Conservation (phyloP, 768 basidiomycete genomes). For the Amanita pallidorosea region DNA sequence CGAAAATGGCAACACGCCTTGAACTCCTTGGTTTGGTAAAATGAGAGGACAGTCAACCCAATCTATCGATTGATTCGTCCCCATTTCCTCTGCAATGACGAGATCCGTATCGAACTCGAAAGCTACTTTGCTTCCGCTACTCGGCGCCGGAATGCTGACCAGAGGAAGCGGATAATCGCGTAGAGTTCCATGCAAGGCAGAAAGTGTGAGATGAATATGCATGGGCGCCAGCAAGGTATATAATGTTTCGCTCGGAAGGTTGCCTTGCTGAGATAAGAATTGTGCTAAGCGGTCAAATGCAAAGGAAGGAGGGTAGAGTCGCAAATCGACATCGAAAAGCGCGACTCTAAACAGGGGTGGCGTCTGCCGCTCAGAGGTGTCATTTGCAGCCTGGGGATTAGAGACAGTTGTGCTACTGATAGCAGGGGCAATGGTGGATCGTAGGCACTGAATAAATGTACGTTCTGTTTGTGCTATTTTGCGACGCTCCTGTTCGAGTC, state of each 20-base stretch:
- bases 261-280: constrained; percentile 62
- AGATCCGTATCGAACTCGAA: constrained; percentile 68
- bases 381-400: constrained; percentile 34
- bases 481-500: constrained; percentile 35
- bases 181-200: constrained; percentile 48
- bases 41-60: constrained; percentile 65
- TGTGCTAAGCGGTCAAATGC: constrained; percentile 39
- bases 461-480: constrained; percentile 42
- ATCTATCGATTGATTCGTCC: constrained; percentile 50
- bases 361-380: constrained; percentile 16
- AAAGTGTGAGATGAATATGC: constrained; percentile 60
- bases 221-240: constrained; percentile 80
- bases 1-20: constrained; percentile 40
- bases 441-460: constrained; percentile 31
- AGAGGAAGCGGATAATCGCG: constrained; percentile 89
- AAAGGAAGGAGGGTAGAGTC: constrained; percentile 52
- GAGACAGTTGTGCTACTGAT: constrained; percentile 13
- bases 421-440: constrained; percentile 20
- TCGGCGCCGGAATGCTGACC: constrained; percentile 52
- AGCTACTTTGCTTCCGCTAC: constrained; percentile 26
- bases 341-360: constrained; percentile 67
- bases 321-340: constrained; percentile 47
- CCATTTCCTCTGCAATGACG: constrained; percentile 84
- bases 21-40: constrained; percentile 39
- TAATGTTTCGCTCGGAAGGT: constrained; percentile 55